Conservation (phyloP, 2,329 filamentous ascomycete genomes). For the Blumeriella jaapii region DNA sequence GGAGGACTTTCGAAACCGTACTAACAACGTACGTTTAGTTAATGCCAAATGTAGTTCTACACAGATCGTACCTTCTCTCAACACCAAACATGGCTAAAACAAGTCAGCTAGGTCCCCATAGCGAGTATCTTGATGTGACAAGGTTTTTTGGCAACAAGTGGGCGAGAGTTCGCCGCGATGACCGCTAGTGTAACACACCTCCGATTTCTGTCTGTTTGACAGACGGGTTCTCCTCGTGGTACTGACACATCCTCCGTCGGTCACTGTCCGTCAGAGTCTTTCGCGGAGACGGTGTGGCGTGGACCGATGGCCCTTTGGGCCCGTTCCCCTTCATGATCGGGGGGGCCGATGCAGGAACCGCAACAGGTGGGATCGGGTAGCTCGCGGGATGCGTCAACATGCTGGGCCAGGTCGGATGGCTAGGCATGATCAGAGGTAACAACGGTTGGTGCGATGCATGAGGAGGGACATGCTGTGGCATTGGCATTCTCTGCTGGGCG, state of each 20-base stretch:
- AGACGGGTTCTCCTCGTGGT: conserved; percentile 78
- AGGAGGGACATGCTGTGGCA: conserved; percentile 43
- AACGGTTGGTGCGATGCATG: conserved; percentile 41
- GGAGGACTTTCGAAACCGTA: conserved; percentile 95
- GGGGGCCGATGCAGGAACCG: conserved; percentile 42
- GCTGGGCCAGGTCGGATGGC: conserved; percentile 63
- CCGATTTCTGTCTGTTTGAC: conserved; percentile 96
- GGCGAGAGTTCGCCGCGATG: not conserved
- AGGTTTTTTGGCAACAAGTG: not conserved
- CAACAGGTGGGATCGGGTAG: conserved; percentile 47
- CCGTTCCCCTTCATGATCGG: conserved; percentile 33
- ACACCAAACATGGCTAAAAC: conserved; percentile 75
- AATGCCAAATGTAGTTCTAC: conserved; percentile 1
- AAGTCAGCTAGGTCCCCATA: conserved; percentile 23
- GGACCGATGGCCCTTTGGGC: conserved; percentile 37
- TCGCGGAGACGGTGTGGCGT: conserved; percentile 53
- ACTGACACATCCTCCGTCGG: conserved; percentile 85
- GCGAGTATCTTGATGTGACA: not conserved
- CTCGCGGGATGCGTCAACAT: conserved; percentile 63
- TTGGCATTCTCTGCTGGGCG: conserved; percentile 37
- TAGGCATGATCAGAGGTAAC: conserved; percentile 61
- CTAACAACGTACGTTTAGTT: conserved; percentile 39
- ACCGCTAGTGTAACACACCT: conserved; percentile 36
- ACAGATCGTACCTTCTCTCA: conserved; percentile 71
- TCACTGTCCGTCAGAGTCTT: conserved; percentile 88